Evolutionary conservation across 441 rosid genomes (phyloP).

Genomic region (Mallotus japonicus): DNA sequence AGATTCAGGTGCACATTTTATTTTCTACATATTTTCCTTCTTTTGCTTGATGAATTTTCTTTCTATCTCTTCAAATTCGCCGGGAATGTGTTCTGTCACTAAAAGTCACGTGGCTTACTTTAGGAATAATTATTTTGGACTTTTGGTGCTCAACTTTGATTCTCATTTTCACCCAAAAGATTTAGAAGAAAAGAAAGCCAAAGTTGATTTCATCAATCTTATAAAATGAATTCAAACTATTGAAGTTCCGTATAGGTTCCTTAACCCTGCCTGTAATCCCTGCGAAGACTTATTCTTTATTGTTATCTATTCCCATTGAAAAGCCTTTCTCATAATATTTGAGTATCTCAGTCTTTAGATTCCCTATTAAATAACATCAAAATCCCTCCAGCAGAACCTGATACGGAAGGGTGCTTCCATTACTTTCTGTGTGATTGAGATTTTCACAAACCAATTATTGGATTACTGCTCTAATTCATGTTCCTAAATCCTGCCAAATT

Average conservation of each 20-base stretch:
- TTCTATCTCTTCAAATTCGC: neutral
- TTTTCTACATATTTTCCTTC: neutral
- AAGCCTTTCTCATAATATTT: too few species aligned
- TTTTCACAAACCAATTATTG: too few species aligned
- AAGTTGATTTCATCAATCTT: neutral
- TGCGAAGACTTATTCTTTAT: neutral
- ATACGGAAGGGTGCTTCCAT: too few species aligned
- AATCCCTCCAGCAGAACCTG: too few species aligned
- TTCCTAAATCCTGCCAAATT: too few species aligned
- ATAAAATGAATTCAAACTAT: neutral
- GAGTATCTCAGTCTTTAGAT: too few species aligned
- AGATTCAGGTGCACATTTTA: conserved; percentile 61
- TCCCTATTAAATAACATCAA: too few species aligned
- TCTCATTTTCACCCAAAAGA: neutral
- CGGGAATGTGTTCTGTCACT: neutral
- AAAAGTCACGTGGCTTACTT: neutral
- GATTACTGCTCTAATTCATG: too few species aligned
- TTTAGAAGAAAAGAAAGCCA: neutral
- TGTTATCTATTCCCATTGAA: neutral
- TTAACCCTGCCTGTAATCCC: neutral
- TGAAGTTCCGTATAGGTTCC: neutral
- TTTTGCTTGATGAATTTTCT: conserved; percentile 1
- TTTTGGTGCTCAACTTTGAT: conserved; percentile 4
- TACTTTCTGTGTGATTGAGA: too few species aligned
- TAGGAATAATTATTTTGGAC: neutral